Base-by-base conservation (phyloP, 306 rosid genomes). In the Purshia tridentata region DNA sequence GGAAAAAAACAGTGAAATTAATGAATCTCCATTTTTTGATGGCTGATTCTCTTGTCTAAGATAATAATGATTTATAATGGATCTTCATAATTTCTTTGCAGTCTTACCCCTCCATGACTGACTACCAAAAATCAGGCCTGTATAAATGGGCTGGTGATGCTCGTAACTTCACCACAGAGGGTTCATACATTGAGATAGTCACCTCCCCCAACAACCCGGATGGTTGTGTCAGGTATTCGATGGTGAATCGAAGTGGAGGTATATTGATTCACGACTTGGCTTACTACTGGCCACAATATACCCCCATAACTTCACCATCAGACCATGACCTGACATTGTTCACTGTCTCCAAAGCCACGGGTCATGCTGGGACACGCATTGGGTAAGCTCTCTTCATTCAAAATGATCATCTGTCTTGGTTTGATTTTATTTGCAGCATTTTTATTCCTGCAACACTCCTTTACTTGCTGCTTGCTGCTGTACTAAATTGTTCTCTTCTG, bases 161-260 rank as follows among this genome's bases (percentile, higher is more conserved):
- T 0, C 73, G 52, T 65, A 84, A 6, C 40, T 91, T 76, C 67
- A 72, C 57, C 8, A 83, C 79, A 50, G 77, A 77, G 1, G 96
- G 77, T 47, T 93, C 96, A 1, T 94, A 88, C 76, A 90, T 94
- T 29, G 99, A 94, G 84, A 48, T 94, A 8, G 89, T 94, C 18
- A 94, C 98, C 59, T 81, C 99, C 51, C 99, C 99, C 4, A 94
- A 90, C 79, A 94, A 94, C 81, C 99, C 99, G 1, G 99, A 94
- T 73, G 99, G 99, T n/a, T 54, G 40, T 52, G 35, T 55, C 46
- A 83, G 98, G 82, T 48, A 70, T 8, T 57, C 98, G 2, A 72
- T 81, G 55, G 90, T 91, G 6, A 90, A 94, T 59, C 59, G 77
- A 54, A 86, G 48, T 8, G 87, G 84, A 8, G 98, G 99, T 4